A percentile compares a stretch with the other conserved stretches of the same genome.
These are phyloP conservation scores for Starmerella bacillaris DNA, from an alignment of 805 yeast species.

Conservation along the genomic window DNA sequence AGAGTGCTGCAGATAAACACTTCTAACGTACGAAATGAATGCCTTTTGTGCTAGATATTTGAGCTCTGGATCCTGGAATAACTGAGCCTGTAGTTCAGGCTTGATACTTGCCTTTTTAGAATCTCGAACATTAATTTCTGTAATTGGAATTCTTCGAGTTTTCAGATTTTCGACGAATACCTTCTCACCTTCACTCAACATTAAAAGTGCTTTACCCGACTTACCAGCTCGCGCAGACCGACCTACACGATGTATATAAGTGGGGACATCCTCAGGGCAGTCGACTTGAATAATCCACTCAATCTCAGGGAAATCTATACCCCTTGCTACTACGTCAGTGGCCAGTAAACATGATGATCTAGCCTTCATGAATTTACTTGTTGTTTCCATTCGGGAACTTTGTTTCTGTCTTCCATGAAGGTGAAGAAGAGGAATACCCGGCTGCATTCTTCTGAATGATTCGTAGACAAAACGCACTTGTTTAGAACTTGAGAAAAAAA, in stretches of 20 bases:
- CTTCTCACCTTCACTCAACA: conserved; percentile 73
- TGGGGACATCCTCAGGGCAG: conserved; percentile 77
- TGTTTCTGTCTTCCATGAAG: conserved; percentile 83
- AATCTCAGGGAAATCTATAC: conserved; percentile 79
- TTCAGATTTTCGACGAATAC: conserved; percentile 43
- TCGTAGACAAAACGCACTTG: conserved; percentile 85
- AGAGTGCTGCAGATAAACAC: conserved; percentile 72
- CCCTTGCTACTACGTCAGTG: conserved; percentile 83
- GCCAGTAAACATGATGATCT: conserved; percentile 71
- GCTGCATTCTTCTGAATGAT: conserved; percentile 68
- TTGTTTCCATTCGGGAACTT: conserved; percentile 69
- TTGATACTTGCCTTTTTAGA: conserved; percentile 57
- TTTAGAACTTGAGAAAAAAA: conserved; percentile 71
- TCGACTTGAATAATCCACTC: conserved; percentile 92
- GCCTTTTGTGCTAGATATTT: conserved; percentile 93
- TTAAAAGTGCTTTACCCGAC: conserved; percentile 60
- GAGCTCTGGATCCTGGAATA: conserved; percentile 80
- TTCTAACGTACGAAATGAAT: conserved; percentile 74
- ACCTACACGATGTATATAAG: conserved; percentile 83
- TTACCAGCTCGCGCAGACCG: conserved; percentile 79
- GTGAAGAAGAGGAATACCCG: conserved; percentile 76
- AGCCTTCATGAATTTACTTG: conserved; percentile 57
- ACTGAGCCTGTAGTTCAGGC: conserved; percentile 70
- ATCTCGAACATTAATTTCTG: conserved; percentile 54
- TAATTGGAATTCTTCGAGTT: conserved; percentile 48